These are phyloP conservation scores for Xanthoconium separans DNA, from an alignment of 1,284 basidiomycete genomes.

Conservation along the genomic window DNA sequence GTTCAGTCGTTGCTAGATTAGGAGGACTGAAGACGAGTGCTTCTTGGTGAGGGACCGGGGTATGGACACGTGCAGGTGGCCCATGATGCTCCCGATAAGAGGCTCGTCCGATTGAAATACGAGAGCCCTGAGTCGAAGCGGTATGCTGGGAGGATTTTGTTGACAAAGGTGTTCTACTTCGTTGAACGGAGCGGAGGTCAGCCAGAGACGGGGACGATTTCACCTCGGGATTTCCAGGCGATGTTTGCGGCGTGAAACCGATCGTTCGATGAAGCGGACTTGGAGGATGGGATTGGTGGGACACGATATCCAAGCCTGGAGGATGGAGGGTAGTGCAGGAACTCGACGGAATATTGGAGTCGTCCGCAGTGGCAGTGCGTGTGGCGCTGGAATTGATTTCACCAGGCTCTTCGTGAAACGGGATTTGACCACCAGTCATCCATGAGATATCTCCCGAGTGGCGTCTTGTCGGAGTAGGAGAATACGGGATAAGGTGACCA, in stretches of 20 bases:
- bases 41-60: not conserved
- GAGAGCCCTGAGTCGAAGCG: slow-evolving; percentile 18
- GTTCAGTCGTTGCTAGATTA: not conserved
- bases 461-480: slow-evolving; percentile 13
- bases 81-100: slow-evolving; percentile 28
- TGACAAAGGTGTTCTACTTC: slow-evolving; percentile 12
- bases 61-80: slow-evolving; percentile 9
- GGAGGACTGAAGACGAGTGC: not conserved
- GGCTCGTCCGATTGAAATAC: slow-evolving; percentile 17
- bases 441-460: slow-evolving; percentile 11
- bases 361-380: not conserved
- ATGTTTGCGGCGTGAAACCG: not conserved
- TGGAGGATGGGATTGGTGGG: not conserved
- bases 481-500: slow-evolving; percentile 23
- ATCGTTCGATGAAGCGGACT: slow-evolving; percentile 1
- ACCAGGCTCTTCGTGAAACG: slow-evolving; percentile 21
- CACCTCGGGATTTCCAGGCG: not conserved
- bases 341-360: slow-evolving; percentile 2
- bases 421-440: slow-evolving; percentile 11
- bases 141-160: slow-evolving; percentile 16
- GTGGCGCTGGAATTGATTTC: not conserved
- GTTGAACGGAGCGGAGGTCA: not conserved
- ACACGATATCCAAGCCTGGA: not conserved
- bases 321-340: not conserved
- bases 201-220: not conserved